Evolutionary conservation across 768 basidiomycete genomes (phyloP), one percentile per base, ranked within the genome.

Genomic region (Lactarius hatsudake): DNA sequence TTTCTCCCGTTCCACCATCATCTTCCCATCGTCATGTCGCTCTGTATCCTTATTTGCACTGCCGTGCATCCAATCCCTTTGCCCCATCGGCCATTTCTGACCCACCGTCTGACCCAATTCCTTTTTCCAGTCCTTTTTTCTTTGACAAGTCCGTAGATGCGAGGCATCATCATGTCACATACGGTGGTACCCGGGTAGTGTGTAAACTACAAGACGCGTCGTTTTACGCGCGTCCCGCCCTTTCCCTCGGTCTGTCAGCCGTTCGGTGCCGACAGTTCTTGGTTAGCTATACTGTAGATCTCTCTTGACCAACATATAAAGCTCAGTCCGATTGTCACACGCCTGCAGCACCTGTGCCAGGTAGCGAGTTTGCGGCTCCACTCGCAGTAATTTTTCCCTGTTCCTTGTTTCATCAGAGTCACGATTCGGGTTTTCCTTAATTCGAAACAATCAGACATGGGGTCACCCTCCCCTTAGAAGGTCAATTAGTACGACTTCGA

Each of bases 41-140:
- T 55, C 61, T 69, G 64, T 69, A 65, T 69, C 68, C 23, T 69
- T 66, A 65, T 65, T 69, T 57, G 60, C 68, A 53, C 59, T 9
- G 36, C 34, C 64, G 64, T 67, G 61, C 61, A 43, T 63, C 58
- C 66, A 54, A 53, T 23, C 48, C 48, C 48, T 38, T 40, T 58
- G 53, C 43, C n/a, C 17, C n/a, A n/a, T 63, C n/a, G 38, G 61
- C 56, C 36, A 12, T 40, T 56, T 57, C 30, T 57, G 32, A 57
- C 34, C 8, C 56, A 57, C 32, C 55, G 32, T 20, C 56, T 57
- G 56, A 57, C 56, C 18, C 56, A n/a, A 6, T 53, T 26, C 5
- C 51, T 23, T 48, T 48, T 45, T 7, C 45, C 20, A 10, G 9
- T n/a, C 45, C 6, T 18, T n/a, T 45, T 48, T 48, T 48, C 26